Percentiles rank a stretch among this genome's conserved stretches.
Evolutionary conservation across 177 flowering plant genomes (phyloP).

Genomic region (Telopea speciosissima): DNA sequence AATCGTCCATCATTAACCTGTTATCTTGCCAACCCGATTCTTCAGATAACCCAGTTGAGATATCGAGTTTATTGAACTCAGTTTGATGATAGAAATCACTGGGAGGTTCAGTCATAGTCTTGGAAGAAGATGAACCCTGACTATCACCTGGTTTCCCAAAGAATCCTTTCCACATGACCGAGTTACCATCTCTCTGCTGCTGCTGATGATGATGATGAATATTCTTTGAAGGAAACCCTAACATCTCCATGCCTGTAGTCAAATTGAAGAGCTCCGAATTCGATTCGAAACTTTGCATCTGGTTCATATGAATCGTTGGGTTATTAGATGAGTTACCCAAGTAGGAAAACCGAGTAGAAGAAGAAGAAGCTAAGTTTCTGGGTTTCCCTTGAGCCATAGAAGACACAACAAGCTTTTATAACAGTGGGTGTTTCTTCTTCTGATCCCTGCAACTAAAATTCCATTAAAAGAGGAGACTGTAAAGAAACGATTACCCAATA

Average conservation of each 20-base stretch:
- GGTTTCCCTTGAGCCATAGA: slow-evolving; percentile 38
- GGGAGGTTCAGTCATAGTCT: neutral
- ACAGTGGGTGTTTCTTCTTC: too few species aligned
- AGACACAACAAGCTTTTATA: too few species aligned
- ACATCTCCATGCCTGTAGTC: slow-evolving; percentile 52
- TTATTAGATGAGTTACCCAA: slow-evolving; percentile 26
- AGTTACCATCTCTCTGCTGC: slow-evolving; percentile 7
- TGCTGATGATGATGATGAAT: too few species aligned
- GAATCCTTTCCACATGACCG: slow-evolving; percentile 37
- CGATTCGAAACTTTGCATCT: slow-evolving; percentile 42
- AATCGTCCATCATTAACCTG: slow-evolving; percentile 37
- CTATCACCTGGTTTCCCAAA: slow-evolving; percentile 14
- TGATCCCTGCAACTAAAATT: neutral
- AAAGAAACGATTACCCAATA: too few species aligned
- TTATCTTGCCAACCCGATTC: slow-evolving; percentile 25
- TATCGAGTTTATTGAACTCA: too few species aligned
- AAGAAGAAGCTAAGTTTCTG: slow-evolving; percentile 22
- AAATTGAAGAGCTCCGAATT: slow-evolving; percentile 55
- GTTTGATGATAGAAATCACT: too few species aligned
- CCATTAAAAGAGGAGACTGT: neutral
- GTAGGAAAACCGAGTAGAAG: slow-evolving; percentile 29
- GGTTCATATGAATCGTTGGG: slow-evolving; percentile 28
- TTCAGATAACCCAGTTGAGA: slow-evolving; percentile 28
- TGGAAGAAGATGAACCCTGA: slow-evolving; percentile 26
- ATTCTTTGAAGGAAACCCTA: slow-evolving; percentile 40